A percentile compares a stretch with the other conserved stretches of the same genome.
phyloP scores from a whole-genome alignment of 345 rosid genomes.

The Cardamine resedifolia region DNA sequence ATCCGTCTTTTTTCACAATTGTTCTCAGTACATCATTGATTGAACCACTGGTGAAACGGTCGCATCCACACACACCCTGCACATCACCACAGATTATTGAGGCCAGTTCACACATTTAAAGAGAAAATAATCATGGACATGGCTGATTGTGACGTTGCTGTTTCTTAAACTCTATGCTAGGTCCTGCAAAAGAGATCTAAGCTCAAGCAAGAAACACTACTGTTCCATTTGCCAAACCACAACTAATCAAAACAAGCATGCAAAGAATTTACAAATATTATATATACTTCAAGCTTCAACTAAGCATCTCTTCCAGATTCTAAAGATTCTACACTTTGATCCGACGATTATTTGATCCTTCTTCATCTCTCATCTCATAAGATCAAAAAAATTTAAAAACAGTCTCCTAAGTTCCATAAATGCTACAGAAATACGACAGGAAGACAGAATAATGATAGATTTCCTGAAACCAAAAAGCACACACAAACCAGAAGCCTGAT shows the following conservation, averaged over 20 bases:
- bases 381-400: background rate
- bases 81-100: constrained; percentile 14
- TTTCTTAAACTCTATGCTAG: background rate
- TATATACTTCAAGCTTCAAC: too few species aligned
- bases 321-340: background rate
- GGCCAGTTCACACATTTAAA: background rate
- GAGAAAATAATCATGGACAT: background rate
- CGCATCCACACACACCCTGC: constrained; percentile 99
- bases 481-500: background rate
- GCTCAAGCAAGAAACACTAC: background rate
- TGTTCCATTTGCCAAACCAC: background rate
- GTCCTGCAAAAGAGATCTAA: background rate
- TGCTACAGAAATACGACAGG: background rate
- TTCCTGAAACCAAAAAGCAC: background rate
- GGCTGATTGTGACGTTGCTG: background rate
- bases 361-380: background rate
- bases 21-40: constrained; percentile 49
- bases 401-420: background rate
- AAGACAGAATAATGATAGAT: background rate
- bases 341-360: background rate
- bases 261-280: too few species aligned
- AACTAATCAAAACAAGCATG: background rate
- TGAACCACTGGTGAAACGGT: constrained; percentile 65
- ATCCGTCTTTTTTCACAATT: constrained; percentile 56
- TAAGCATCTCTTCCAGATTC: background rate